Conservation (phyloP, 2,329 filamentous ascomycete species). For the Penicillium brevicompactum region DNA sequence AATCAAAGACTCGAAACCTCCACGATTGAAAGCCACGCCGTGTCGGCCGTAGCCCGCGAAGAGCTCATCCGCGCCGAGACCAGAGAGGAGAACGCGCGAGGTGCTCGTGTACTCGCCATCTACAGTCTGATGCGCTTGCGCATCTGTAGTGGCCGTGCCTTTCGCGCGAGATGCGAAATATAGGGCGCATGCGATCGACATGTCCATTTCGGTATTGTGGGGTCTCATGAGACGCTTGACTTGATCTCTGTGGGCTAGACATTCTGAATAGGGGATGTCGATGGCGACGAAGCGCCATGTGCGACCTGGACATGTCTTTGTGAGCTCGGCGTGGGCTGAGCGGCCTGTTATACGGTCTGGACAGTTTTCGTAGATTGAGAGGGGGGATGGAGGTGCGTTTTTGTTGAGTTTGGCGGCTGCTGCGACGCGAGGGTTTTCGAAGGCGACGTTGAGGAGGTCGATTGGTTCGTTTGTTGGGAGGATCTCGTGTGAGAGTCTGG, state of each 20-base stretch:
- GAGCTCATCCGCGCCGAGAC: slow-evolving; percentile 91
- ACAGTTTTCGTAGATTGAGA: slow-evolving; percentile 72
- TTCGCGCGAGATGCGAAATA: slow-evolving; percentile 87
- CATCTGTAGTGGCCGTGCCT: slow-evolving; percentile 47
- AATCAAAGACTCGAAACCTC: slow-evolving; percentile 70
- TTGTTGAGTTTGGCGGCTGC: slow-evolving; percentile 55
- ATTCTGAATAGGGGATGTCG: slow-evolving; percentile 79
- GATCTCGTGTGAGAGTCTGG: slow-evolving; percentile 76
- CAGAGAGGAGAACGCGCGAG: slow-evolving; percentile 84
- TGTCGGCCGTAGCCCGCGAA: slow-evolving; percentile 94
- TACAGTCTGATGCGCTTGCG: slow-evolving; percentile 5
- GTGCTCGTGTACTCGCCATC: slow-evolving; percentile 61
- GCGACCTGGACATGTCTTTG: slow-evolving; percentile 67
- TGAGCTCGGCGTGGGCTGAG: slow-evolving; percentile 75
- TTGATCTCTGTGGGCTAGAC: slow-evolving; percentile 65
- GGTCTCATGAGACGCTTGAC: slow-evolving; percentile 82
- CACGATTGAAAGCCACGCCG: slow-evolving; percentile 69
- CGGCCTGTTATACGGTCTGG: slow-evolving; percentile 89
- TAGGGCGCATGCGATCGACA: slow-evolving; percentile 90
- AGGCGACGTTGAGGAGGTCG: slow-evolving; percentile 93
- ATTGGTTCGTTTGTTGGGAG: slow-evolving; percentile 69
- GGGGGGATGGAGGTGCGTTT: slow-evolving; percentile 13
- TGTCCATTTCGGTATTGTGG: slow-evolving; percentile 97
- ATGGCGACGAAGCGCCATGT: slow-evolving; percentile 79
- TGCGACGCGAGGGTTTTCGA: slow-evolving; percentile 83